These are phyloP conservation scores for Suillus discolor DNA, from an alignment of 768 basidiomycete genomes.

Conservation along the genomic window DNA sequence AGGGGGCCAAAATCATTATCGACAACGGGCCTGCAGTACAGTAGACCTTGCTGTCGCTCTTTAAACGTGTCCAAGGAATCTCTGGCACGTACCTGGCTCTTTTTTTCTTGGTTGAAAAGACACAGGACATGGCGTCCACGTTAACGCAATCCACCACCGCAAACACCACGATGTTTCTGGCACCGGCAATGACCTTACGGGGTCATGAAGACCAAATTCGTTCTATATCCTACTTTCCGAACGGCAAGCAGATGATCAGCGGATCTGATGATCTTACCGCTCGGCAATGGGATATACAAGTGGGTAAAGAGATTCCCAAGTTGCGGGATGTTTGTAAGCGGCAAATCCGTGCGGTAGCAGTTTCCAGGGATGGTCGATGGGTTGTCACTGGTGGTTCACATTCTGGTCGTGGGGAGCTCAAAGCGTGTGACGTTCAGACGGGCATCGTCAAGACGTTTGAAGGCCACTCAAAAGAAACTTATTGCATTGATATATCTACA, in stretches of 20 bases:
- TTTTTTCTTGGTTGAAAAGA: not conserved
- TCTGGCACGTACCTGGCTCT: not conserved
- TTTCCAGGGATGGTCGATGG: not conserved
- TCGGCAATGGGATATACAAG: not conserved
- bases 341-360: not conserved
- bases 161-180: not conserved
- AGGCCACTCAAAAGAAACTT: not conserved
- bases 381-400: not conserved
- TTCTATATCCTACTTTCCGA: not conserved
- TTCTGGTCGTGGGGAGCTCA: conserved; percentile 4
- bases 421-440: not conserved
- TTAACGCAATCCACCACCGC: too few relatives aligned
- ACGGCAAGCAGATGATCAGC: not conserved
- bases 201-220: not conserved
- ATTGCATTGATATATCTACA: not conserved
- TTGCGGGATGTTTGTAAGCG: not conserved
- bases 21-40: not conserved
- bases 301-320: not conserved
- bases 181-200: not conserved
- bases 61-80: not conserved
- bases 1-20: too few relatives aligned
- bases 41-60: not conserved
- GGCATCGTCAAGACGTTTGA: not conserved
- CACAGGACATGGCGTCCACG: not conserved
- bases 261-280: not conserved